Conservation (phyloP, 805 yeast species). For the Priceomyces carsonii region DNA sequence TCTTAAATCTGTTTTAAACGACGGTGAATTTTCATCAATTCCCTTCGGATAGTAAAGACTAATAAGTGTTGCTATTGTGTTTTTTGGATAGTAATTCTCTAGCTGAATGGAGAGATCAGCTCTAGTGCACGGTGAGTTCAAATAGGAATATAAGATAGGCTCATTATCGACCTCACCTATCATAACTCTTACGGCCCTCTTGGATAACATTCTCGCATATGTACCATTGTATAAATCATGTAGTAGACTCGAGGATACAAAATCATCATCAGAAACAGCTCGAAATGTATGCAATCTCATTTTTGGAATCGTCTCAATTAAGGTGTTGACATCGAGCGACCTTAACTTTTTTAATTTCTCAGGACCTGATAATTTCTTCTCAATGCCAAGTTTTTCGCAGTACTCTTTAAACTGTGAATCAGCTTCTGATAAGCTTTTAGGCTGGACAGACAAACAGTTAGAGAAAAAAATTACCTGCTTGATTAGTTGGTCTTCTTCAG, state of each 20-base stretch:
- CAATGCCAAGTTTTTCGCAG: conserved; percentile 21
- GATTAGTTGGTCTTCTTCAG: conserved; percentile 38
- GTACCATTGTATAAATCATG: conserved; percentile 29
- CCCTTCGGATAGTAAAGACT: conserved; percentile 18
- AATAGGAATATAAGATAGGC: conserved; percentile 26
- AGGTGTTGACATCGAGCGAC: conserved; percentile 11
- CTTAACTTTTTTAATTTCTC: conserved; percentile 18
- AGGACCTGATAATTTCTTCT: conserved; percentile 9
- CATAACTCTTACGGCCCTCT: conserved; percentile 19
- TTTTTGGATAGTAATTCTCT: conserved; percentile 35
- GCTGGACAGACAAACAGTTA: conserved; percentile 38
- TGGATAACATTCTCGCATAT: conserved; percentile 20
- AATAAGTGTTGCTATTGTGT: conserved; percentile 21
- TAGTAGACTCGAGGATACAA: conserved; percentile 29
- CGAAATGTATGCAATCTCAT: conserved; percentile 33
- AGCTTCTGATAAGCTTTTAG: conserved; percentile 34
- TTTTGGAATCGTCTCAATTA: conserved; percentile 18
- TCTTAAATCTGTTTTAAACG: conserved; percentile 14
- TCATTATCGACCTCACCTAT: conserved; percentile 39
- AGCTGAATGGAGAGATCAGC: conserved; percentile 30
- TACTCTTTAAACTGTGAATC: conserved; percentile 39
- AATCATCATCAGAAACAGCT: conserved; percentile 41
- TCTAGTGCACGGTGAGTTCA: conserved; percentile 27
- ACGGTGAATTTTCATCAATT: not conserved
- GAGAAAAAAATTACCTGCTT: conserved; percentile 37